phyloP scores from a whole-genome alignment of 805 yeast species.

The Kregervanrija pseudodelftensis region DNA sequence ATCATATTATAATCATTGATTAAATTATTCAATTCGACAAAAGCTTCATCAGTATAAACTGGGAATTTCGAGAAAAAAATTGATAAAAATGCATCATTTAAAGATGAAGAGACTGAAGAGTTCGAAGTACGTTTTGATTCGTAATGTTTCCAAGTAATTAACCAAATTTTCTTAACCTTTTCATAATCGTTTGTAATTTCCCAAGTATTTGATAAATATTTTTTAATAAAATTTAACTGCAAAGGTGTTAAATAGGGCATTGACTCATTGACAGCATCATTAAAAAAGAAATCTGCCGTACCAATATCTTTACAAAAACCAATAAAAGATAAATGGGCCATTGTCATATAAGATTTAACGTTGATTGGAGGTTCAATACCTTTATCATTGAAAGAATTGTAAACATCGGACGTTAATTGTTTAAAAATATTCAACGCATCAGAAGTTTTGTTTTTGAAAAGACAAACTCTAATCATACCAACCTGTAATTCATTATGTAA shows the following conservation, averaged over 20 bases:
- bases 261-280: constrained; percentile 59
- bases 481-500: constrained; percentile 46
- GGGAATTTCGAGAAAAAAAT: constrained; percentile 59
- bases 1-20: constrained; percentile 49
- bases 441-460: constrained; percentile 55
- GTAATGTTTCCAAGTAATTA: constrained; percentile 50
- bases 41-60: constrained; percentile 45
- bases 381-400: constrained; percentile 25
- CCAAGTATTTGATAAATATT: constrained; percentile 56
- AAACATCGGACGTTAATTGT: constrained; percentile 47
- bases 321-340: constrained; percentile 71
- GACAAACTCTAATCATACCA: constrained; percentile 69
- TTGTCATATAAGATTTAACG: constrained; percentile 49
- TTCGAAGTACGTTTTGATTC: constrained; percentile 42
- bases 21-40: constrained; percentile 47
- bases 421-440: constrained; percentile 62
- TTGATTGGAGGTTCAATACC: constrained; percentile 29
- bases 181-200: constrained; percentile 50
- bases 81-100: constrained; percentile 62
- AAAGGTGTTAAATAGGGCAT: constrained; percentile 68
- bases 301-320: constrained; percentile 68
- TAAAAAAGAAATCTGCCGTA: constrained; percentile 68
- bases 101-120: constrained; percentile 64
- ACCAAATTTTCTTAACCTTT: constrained; percentile 56
- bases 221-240: constrained; percentile 67